phyloP scores from a whole-genome alignment of 78 protist species.

The Tieghemostelium lacteum region DNA sequence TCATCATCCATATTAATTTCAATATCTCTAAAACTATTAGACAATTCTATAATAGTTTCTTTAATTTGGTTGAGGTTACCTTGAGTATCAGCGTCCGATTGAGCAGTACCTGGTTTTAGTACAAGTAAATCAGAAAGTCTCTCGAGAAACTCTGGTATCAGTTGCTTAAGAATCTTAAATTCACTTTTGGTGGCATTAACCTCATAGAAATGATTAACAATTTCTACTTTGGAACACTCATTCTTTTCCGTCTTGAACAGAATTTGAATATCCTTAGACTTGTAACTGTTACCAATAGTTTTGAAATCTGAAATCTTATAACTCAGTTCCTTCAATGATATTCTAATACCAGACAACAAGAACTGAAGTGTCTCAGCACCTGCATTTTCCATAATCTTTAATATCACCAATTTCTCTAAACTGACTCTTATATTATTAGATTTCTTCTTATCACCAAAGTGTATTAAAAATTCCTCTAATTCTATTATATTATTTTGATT shows the following conservation, averaged over 20 bases:
- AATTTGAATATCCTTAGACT: constrained; percentile 19
- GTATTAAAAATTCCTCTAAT: constrained; percentile 12
- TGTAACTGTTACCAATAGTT: constrained; percentile 3
- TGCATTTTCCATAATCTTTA: not conserved
- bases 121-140: not conserved
- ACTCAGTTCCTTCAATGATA: constrained; percentile 4
- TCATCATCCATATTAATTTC: constrained; percentile 1
- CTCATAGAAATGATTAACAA: constrained; percentile 20
- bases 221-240: constrained; percentile 30
- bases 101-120: not conserved
- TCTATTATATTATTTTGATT: constrained; percentile 1
- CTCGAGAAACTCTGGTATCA: constrained; percentile 4
- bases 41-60: not conserved
- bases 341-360: not conserved
- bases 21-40: not conserved
- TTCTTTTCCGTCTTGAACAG: constrained; percentile 2
- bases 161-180: constrained; percentile 1
- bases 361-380: constrained; percentile 11
- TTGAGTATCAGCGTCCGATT: too few species aligned
- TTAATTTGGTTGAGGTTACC: not conserved
- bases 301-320: not conserved
- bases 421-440: constrained; percentile 3
- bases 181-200: not conserved
- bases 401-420: not conserved
- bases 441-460: constrained; percentile 17